A percentile compares a stretch with the other conserved stretches of the same genome.
Evolutionary conservation across 768 basidiomycete genomes (phyloP).

Genomic region (Scleroderma bovista): DNA sequence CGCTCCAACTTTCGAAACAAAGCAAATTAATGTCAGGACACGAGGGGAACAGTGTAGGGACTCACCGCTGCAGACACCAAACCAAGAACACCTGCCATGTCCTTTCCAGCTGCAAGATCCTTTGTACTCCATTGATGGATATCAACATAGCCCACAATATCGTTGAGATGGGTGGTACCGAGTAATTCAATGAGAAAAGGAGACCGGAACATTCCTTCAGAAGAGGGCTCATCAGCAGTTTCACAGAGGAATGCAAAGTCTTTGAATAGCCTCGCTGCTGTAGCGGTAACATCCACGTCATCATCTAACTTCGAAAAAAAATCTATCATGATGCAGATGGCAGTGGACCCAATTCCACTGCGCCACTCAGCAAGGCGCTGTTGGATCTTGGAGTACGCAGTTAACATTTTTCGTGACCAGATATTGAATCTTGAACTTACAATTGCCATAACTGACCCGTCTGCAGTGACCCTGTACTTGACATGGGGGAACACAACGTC

Average conservation of each 20-base stretch:
- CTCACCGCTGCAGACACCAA: slow-evolving; percentile 3
- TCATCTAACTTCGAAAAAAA: neutral
- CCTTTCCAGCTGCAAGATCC: neutral
- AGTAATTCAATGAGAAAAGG: too few relatives aligned
- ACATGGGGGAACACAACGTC: too few relatives aligned
- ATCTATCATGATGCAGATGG: too few relatives aligned
- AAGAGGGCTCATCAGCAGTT: too few relatives aligned
- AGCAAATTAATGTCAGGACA: neutral
- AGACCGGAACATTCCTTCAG: too few relatives aligned
- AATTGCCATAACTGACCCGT: too few relatives aligned
- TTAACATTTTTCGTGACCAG: too few relatives aligned
- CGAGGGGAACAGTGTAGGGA: neutral
- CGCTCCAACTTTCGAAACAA: slow-evolving; percentile 4
- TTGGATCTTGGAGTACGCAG: neutral
- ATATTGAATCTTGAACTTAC: too few relatives aligned
- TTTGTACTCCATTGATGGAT: neutral
- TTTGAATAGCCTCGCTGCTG: neutral
- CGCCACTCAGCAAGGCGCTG: slow-evolving; percentile 7
- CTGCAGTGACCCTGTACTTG: too few relatives aligned
- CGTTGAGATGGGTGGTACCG: too few relatives aligned
- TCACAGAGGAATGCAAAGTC: slow-evolving; percentile 2
- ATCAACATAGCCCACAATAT: neutral
- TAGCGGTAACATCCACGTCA: slow-evolving; percentile 1
- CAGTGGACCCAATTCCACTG: slow-evolving; percentile 4
- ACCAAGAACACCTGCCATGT: slow-evolving; percentile 1